Percentiles rank a stretch among this genome's conserved stretches.
Evolutionary conservation across 495 filamentous ascomycete genomes (phyloP).

Genomic region (Talaromyces trachyspermus): DNA sequence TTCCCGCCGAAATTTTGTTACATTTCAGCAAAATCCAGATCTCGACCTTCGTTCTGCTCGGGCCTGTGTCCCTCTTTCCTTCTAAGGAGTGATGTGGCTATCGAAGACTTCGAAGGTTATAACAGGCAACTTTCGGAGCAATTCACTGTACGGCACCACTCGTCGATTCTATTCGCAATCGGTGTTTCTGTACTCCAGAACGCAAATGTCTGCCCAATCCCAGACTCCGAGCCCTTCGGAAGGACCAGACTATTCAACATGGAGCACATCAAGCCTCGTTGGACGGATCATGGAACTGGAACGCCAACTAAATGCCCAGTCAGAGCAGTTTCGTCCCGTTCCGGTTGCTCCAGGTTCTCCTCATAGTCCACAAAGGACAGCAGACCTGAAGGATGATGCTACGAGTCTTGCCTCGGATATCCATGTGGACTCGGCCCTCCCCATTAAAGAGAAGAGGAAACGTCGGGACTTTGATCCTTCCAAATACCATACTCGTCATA

Average conservation of each 20-base stretch:
- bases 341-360: too few species aligned
- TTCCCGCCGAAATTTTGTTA: neutral
- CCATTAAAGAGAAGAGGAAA: conserved; percentile 25
- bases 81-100: conserved; percentile 1
- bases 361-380: too few species aligned
- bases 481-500: conserved; percentile 72
- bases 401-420: too few species aligned
- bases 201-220: neutral
- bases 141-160: neutral
- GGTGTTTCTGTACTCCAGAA: neutral
- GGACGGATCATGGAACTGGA: conserved; percentile 60
- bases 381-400: too few species aligned
- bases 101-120: too few species aligned
- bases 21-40: neutral
- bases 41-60: neutral
- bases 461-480: conserved; percentile 60
- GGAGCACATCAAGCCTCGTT: conserved; percentile 61
- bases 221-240: neutral
- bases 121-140: too few species aligned
- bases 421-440: conserved; percentile 6
- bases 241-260: conserved; percentile 44
- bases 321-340: conserved; percentile 27
- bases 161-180: neutral
- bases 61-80: neutral
- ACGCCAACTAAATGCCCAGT: conserved; percentile 45